Evolutionary conservation across 495 filamentous ascomycete species (phyloP).

Genomic region (Neurospora discreta): DNA sequence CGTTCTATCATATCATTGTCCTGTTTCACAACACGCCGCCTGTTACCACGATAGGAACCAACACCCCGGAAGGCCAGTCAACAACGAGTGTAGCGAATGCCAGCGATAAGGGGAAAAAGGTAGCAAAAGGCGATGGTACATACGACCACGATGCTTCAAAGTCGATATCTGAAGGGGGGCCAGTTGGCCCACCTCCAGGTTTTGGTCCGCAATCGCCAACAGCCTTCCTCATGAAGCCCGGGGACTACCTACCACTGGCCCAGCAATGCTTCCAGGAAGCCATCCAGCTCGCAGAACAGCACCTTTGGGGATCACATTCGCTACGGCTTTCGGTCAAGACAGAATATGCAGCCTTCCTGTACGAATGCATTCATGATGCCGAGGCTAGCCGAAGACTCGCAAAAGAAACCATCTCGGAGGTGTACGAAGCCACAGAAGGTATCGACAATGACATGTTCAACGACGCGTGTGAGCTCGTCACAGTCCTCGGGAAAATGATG

Average conservation of each 20-base stretch:
- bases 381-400: constrained; percentile 64
- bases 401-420: constrained; percentile 73
- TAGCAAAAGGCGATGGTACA: constrained; percentile 25
- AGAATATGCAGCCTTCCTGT: constrained; percentile 89
- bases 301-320: constrained; percentile 80
- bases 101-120: constrained; percentile 34
- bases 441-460: constrained; percentile 87
- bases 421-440: constrained; percentile 79
- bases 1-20: constrained; percentile 93
- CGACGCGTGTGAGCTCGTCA: constrained; percentile 66
- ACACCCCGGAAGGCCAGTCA: constrained; percentile 16
- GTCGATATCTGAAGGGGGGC: constrained; percentile 29
- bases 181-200: constrained; percentile 37
- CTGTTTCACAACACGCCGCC: constrained; percentile 73
- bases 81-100: constrained; percentile 12
- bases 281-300: constrained; percentile 54
- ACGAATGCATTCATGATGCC: constrained; percentile 81
- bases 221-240: constrained; percentile 63
- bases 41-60: constrained; percentile 28
- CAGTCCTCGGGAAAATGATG: constrained; percentile 65
- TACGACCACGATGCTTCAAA: constrained; percentile 1
- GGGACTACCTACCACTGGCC: constrained; percentile 75
- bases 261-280: constrained; percentile 73
- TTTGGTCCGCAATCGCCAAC: constrained; percentile 42
- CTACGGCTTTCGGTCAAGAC: constrained; percentile 83